Evolutionary conservation across 2,329 filamentous ascomycete genomes (phyloP).

Genomic region (Pyrenochaeta sp.): DNA sequence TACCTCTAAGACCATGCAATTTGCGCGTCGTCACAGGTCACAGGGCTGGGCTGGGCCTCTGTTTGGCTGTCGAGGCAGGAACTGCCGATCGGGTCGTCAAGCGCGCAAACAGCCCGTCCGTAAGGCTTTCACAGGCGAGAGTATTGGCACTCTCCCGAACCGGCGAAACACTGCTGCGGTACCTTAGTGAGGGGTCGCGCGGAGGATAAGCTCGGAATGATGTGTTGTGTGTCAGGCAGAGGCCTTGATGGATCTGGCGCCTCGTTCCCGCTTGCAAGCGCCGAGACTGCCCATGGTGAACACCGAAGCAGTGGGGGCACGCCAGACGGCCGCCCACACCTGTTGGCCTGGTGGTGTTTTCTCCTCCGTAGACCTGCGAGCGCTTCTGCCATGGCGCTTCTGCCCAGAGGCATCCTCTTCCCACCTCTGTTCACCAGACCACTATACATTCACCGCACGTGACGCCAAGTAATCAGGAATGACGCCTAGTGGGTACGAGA

Average conservation of each 20-base stretch:
- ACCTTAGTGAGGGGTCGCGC: constrained; percentile 41
- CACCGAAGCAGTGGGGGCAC: constrained; percentile 1
- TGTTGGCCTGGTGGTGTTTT: constrained; percentile 2
- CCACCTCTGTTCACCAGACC: not conserved
- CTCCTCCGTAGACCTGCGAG: not conserved
- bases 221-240: constrained; percentile 41
- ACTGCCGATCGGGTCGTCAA: constrained; percentile 45
- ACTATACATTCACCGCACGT: constrained; percentile 16
- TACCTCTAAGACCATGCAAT: constrained; percentile 49
- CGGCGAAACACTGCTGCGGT: constrained; percentile 33
- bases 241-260: constrained; percentile 26
- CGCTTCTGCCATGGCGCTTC: not conserved
- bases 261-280: constrained; percentile 22
- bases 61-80: constrained; percentile 48
- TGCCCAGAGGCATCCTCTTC: not conserved
- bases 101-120: constrained; percentile 37
- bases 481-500: constrained; percentile 4
- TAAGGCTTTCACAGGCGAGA: constrained; percentile 39
- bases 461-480: constrained; percentile 10
- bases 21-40: constrained; percentile 51
- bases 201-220: constrained; percentile 51
- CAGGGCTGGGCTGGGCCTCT: constrained; percentile 46
- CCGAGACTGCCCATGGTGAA: constrained; percentile 25
- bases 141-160: constrained; percentile 45
- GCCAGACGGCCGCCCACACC: constrained; percentile 1